Base-by-base conservation (phyloP, 345 rosid genomes). In the Lumnitzera racemosa region DNA sequence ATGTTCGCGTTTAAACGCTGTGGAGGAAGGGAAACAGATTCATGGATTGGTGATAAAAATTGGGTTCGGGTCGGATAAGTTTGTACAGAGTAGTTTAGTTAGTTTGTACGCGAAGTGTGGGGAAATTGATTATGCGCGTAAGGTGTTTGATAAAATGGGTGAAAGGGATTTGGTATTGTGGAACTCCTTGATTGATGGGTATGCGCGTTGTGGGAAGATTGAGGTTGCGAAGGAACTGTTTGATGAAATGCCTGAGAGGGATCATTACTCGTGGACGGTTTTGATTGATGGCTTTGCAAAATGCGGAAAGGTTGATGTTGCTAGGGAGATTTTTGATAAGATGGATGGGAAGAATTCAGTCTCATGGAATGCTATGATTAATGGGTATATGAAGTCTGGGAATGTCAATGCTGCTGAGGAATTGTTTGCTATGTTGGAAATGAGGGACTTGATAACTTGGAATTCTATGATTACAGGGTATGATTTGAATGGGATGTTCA, bases 51-150 rank as follows among this genome's bases (percentile, higher is more conserved):
- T 65, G 23, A 2, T 77, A 59, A 83, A 86, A 65, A 64, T 77
- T 12, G 86, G 83, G 52, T 74, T 76, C 24, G 67, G 70, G 8
- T 62, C 65, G 2, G 81, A 85, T 74, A 80, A 74, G 71, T 82
- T 79, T 67, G 80, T 83, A 46, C 76, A 70, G 75, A 76, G 81
- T 52, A 79, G 85, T 70, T 73, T 83, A 57, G 80, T 81, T n/a
- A 79, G 74, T 36, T 62, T 79, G 70, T 77, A 81, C 56, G 71
- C 82, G 0, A 75, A 77, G 72, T 77, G 80, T 25, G 71, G 72
- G 1, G 47, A 72, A 54, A 73, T 83, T 50, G 80, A 55, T 24
- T 58, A 46, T 48, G 82, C 81, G 1, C 61, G 65, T 51, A 71
- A 75, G 58, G 78, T 75, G 67, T 83, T 83, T 24, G 81, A 78